These are phyloP conservation scores for Oryza rufipogon DNA, from an alignment of 176 grass and related monocot genomes.

Conservation along the genomic window DNA sequence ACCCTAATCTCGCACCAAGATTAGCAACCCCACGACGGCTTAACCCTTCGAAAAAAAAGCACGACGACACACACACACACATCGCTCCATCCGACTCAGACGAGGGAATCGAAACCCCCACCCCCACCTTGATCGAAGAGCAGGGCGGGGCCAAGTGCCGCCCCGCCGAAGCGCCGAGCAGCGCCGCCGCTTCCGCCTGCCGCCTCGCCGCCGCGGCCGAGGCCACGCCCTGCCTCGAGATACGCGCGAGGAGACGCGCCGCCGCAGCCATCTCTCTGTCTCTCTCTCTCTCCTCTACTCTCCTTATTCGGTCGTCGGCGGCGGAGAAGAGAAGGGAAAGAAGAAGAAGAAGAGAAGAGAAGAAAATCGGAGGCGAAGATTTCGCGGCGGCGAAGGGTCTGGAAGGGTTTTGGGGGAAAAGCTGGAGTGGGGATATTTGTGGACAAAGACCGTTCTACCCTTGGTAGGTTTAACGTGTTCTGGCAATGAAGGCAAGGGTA, in stretches of 20 bases:
- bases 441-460: conserved; percentile 12
- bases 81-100: not conserved
- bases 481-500: no score
- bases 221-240: conserved; percentile 4
- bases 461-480: no score
- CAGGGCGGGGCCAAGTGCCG: not conserved
- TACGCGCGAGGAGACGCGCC: conserved; percentile 27
- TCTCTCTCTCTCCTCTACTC: not conserved
- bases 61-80: no score
- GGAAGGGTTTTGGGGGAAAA: conserved; percentile 24
- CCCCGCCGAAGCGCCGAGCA: conserved; percentile 4
- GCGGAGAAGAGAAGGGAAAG: no score
- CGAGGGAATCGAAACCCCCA: not conserved
- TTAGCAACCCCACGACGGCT: no score
- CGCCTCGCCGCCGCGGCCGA: not conserved
- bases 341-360: not conserved
- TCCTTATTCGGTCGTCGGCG: conserved; percentile 12
- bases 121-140: conserved; percentile 29
- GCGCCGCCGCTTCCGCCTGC: conserved; percentile 1
- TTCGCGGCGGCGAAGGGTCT: conserved; percentile 5
- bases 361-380: not conserved
- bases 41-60: no score
- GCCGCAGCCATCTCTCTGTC: conserved; percentile 5
- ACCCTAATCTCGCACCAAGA: not conserved
- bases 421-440: not conserved